A percentile compares a stretch with the other conserved stretches of the same genome.
phyloP scores from a whole-genome alignment of 169 alveolate genomes.

The Eimeria falciformis region DNA sequence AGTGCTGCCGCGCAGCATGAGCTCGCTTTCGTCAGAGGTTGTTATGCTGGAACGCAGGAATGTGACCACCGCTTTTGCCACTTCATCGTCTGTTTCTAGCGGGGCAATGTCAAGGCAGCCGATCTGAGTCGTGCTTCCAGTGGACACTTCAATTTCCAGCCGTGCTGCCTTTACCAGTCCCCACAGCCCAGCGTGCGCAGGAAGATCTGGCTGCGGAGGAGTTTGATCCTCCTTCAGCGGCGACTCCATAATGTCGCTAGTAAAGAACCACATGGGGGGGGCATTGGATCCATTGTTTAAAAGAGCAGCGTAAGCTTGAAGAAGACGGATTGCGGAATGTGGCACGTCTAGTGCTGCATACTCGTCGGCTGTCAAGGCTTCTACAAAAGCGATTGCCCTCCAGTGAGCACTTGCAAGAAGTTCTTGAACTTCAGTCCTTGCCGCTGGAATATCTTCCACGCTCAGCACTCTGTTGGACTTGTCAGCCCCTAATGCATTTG shows the following conservation, averaged over 20 bases:
- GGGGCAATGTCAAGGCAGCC: slow-evolving; percentile 78
- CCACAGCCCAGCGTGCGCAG: slow-evolving; percentile 87
- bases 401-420: slow-evolving; percentile 57
- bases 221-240: background rate
- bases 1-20: slow-evolving; percentile 63
- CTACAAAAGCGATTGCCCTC: slow-evolving; percentile 71
- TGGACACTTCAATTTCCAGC: slow-evolving; percentile 77
- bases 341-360: slow-evolving; percentile 75
- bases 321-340: slow-evolving; percentile 70
- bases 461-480: slow-evolving; percentile 58
- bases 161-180: slow-evolving; percentile 85
- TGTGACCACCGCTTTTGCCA: slow-evolving; percentile 60
- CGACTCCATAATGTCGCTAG: slow-evolving; percentile 68
- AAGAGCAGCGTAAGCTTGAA: slow-evolving; percentile 66
- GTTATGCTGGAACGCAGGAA: slow-evolving; percentile 63
- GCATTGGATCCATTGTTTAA: slow-evolving; percentile 61
- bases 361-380: slow-evolving; percentile 77
- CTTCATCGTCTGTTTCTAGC: slow-evolving; percentile 56
- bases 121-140: slow-evolving; percentile 64
- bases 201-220: slow-evolving; percentile 71
- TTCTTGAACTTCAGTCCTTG: slow-evolving; percentile 66
- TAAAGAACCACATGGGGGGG: slow-evolving; percentile 76
- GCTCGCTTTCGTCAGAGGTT: slow-evolving; percentile 58
- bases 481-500: slow-evolving; percentile 59
- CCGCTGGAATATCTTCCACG: slow-evolving; percentile 68